Conservation (phyloP, 495 filamentous ascomycete genomes). For the Lentithecium fluviatile region DNA sequence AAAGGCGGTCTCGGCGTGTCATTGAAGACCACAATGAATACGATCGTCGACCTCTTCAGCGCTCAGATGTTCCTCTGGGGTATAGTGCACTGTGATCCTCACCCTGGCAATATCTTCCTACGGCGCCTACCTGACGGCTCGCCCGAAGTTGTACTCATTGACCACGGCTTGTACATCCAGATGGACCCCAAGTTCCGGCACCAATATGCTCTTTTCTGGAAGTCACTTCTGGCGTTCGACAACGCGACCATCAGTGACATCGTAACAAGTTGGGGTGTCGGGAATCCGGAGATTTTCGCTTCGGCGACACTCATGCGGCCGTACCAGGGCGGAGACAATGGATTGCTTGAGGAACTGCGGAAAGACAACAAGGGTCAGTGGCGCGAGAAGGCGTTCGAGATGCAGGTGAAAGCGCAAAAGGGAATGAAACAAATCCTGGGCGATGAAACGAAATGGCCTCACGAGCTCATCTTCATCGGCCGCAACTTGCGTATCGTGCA, state of each 20-base stretch:
- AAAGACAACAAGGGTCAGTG: conserved; percentile 53
- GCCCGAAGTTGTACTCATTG: conserved; percentile 89
- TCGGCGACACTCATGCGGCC: conserved; percentile 85
- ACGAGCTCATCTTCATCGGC: conserved; percentile 92
- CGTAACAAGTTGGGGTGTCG: conserved; percentile 78
- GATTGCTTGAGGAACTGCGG: conserved; percentile 58
- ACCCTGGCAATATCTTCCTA: conserved; percentile 96
- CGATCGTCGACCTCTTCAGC: conserved; percentile 91
- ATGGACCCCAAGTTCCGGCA: conserved; percentile 81
- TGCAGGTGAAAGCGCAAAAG: conserved; percentile 79
- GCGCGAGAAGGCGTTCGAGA: conserved; percentile 68
- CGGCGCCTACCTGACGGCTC: conserved; percentile 76
- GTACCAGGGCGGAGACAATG: conserved; percentile 78
- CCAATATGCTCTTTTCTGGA: conserved; percentile 93
- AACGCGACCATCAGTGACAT: conserved; percentile 73
- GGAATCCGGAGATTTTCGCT: conserved; percentile 85
- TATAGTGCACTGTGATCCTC: conserved; percentile 89
- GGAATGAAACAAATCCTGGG: conserved; percentile 79
- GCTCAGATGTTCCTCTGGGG: conserved; percentile 98
- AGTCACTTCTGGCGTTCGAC: conserved; percentile 87
- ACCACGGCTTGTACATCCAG: conserved; percentile 92
- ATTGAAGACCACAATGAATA: conserved; percentile 85
- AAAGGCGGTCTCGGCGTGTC: conserved; percentile 79
- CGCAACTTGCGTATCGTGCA: conserved; percentile 93
- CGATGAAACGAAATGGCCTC: conserved; percentile 90